Base-by-base conservation (phyloP, 306 rosid species). In the Cucumis melo region DNA sequence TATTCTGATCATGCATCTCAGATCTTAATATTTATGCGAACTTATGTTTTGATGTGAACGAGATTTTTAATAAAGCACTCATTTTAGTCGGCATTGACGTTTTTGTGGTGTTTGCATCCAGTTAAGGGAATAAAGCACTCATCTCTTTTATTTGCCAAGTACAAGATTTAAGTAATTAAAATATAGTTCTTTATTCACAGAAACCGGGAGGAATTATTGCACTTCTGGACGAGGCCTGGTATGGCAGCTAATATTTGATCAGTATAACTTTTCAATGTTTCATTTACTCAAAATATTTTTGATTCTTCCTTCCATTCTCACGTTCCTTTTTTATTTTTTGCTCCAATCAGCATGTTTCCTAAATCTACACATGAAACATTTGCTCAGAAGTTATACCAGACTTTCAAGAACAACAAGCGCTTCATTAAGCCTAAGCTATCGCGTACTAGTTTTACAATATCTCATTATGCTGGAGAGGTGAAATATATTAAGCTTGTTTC, bases 151-250 rank as follows among this genome's bases (percentile, higher is more conserved):
- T 58, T 67, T 53, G 58, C 76, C 48, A 56, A 78, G 74, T 53
- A 73, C 70, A 78, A 74, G 59, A 55, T 81, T 64, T 63, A 53
- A 51, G 73, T 75, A 60, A 75, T 71, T 79, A 62, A 79, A 76
- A 65, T 74, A 77, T 75, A 61, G 39, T 78, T 82, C 2, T 54
- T 20, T n/a, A 39, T 70, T 79, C 83, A 73, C 93, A 92, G 99
- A 95, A 95, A 92, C 99, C 99, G 73, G 99, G 99, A 80, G 99
- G 99, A 82, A 86, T 95, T 79, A 88, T 95, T 77, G 82, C 99
- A 77, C 99, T 95, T 75, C 86, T 95, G 73, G 99, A 95, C 82
- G 99, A 95, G 89, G 99, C 99, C 88, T 95, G 99, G 99, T 95
- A 90, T 79, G 95, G 19, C 41, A n/a, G 75, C 78, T 84, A 55